Percentiles rank a stretch among this genome's conserved stretches.
Evolutionary conservation across 257 asterid genomes (phyloP).

Genomic region (Primulina tabacum): DNA sequence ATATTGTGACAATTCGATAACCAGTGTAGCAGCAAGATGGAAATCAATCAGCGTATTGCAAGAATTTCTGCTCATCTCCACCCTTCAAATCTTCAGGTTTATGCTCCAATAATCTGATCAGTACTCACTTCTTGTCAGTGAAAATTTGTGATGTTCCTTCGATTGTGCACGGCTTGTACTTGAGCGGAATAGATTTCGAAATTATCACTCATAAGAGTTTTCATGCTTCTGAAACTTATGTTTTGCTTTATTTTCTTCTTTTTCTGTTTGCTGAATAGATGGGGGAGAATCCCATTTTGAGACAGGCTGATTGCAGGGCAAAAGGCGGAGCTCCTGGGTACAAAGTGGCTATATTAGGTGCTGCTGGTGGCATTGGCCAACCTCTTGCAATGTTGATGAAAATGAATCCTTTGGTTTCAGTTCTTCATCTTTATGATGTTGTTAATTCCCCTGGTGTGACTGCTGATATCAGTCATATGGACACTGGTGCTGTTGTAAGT

Average conservation of each 20-base stretch:
- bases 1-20: background rate
- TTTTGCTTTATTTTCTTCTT: background rate
- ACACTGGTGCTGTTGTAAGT: slow-evolving; percentile 88
- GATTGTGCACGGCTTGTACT: background rate
- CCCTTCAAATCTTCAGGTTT: slow-evolving; percentile 69
- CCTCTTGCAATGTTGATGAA: slow-evolving; percentile 92
- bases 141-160: background rate
- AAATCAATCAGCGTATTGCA: slow-evolving; percentile 64
- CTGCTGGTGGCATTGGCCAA: slow-evolving; percentile 97
- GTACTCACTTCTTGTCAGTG: background rate
- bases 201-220: background rate
- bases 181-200: background rate
- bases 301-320: slow-evolving; percentile 71
- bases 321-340: slow-evolving; percentile 95
- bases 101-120: background rate
- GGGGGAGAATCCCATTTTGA: slow-evolving; percentile 50
- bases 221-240: background rate
- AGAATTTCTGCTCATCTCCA: slow-evolving; percentile 83
- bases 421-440: slow-evolving; percentile 91
- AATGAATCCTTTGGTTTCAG: slow-evolving; percentile 88
- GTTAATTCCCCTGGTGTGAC: slow-evolving; percentile 95
- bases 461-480: slow-evolving; percentile 97
- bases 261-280: slow-evolving; percentile 32
- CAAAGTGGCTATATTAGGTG: slow-evolving; percentile 90
- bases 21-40: slow-evolving; percentile 27